A percentile compares a stretch with the other conserved stretches of the same genome.
These are phyloP conservation scores for Aspergillus kassunensis DNA, from an alignment of 495 filamentous ascomycete genomes.

Conservation along the genomic window DNA sequence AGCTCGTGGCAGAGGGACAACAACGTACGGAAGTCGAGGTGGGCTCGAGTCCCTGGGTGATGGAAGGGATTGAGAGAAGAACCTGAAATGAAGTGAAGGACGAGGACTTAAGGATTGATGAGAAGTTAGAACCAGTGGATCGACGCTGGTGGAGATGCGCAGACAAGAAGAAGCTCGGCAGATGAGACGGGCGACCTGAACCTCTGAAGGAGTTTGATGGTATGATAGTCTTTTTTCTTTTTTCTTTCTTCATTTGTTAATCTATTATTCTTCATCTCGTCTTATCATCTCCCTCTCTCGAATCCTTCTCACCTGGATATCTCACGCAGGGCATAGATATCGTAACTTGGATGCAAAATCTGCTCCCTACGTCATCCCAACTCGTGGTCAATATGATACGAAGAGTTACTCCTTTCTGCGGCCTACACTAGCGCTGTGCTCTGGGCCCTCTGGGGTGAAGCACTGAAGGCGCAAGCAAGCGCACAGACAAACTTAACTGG, in stretches of 20 bases:
- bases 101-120: too few species aligned
- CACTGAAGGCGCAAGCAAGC: not conserved
- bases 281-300: too few species aligned
- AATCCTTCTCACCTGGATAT: too few species aligned
- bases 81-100: conserved; percentile 5
- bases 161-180: not conserved
- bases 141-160: conserved; percentile 1
- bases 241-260: not conserved
- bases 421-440: conserved; percentile 1
- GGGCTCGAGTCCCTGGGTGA: not conserved
- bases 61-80: not conserved
- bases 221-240: not conserved
- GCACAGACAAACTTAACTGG: conserved; percentile 1
- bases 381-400: not conserved
- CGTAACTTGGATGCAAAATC: not conserved
- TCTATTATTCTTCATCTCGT: not conserved
- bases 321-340: too few species aligned
- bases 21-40: not conserved
- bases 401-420: not conserved
- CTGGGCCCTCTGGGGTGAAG: not conserved
- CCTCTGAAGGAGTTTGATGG: too few species aligned
- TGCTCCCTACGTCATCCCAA: conserved; percentile 1
- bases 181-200: not conserved
- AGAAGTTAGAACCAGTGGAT: conserved; percentile 1
- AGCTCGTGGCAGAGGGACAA: not conserved